Conservation (phyloP, 192 early-diverging fungal genomes). For the Backusella parvicylindrica region DNA sequence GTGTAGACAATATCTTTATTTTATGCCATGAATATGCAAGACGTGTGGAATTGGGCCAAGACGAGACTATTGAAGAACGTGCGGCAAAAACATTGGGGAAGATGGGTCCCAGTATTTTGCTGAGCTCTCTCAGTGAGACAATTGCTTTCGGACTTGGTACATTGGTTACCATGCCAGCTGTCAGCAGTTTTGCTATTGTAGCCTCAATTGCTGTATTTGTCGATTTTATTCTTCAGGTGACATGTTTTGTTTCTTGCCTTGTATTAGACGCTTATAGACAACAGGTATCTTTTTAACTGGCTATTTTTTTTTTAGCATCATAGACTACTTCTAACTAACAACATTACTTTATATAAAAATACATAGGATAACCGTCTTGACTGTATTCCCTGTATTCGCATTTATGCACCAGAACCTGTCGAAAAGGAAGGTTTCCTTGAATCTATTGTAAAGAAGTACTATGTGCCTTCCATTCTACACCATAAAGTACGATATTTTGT, state of each 20-base stretch:
- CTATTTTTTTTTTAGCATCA: not conserved
- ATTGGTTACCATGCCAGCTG: conserved; percentile 64
- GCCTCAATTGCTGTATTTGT: conserved; percentile 63
- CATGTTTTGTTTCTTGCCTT: conserved; percentile 57
- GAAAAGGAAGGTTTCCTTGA: conserved; percentile 49
- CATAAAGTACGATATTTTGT: conserved; percentile 39
- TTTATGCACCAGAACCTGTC: conserved; percentile 40
- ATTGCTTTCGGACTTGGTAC: conserved; percentile 61
- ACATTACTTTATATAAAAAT: no score
- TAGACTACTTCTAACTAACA: no score
- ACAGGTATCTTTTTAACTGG: conserved; percentile 29
- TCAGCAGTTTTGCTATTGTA: conserved; percentile 64
- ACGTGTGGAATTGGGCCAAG: conserved; percentile 17
- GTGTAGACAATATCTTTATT: conserved; percentile 70
- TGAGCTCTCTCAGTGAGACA: conserved; percentile 58
- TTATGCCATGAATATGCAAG: conserved; percentile 60
- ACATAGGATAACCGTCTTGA: conserved; percentile 43
- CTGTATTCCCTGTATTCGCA: conserved; percentile 49
- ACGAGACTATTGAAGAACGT: conserved; percentile 51
- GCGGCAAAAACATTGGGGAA: conserved; percentile 53
- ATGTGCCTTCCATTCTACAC: conserved; percentile 50
- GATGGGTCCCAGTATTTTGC: conserved; percentile 60
- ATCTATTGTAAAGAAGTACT: conserved; percentile 44
- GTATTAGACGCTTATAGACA: conserved; percentile 53
- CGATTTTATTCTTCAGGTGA: conserved; percentile 63